These are phyloP conservation scores for Fusarium sacchari DNA, from an alignment of 2,329 filamentous ascomycete genomes.

Conservation along the genomic window DNA sequence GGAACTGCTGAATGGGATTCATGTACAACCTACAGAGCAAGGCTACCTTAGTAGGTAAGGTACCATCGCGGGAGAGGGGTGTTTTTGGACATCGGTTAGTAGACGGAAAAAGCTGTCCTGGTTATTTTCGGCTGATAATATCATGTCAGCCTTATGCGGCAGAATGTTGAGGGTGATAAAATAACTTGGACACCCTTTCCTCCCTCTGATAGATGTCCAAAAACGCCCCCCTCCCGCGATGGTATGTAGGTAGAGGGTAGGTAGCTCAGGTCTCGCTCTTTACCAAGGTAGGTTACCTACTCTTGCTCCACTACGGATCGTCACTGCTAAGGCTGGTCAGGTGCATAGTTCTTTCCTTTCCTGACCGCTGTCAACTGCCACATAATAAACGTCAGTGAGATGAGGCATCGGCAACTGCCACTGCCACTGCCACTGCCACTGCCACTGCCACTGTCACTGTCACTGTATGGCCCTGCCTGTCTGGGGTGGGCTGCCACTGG, in stretches of 20 bases:
- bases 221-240: too few relatives aligned
- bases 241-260: too few relatives aligned
- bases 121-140: too few relatives aligned
- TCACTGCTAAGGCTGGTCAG: background rate
- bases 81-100: too few relatives aligned
- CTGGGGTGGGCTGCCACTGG: background rate
- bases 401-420: background rate
- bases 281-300: background rate
- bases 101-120: too few relatives aligned
- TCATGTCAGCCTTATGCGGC: too few relatives aligned
- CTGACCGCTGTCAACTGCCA: slow-evolving; percentile 3
- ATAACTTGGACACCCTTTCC: too few relatives aligned
- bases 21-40: background rate
- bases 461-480: background rate
- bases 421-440: background rate
- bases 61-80: too few relatives aligned
- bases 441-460: background rate
- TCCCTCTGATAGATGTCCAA: too few relatives aligned
- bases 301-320: slow-evolving; percentile 10
- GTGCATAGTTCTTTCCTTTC: background rate
- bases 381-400: background rate
- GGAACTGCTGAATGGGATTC: background rate
- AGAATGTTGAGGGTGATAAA: too few relatives aligned
- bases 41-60: too few relatives aligned
- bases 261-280: background rate